Percentiles rank a stretch among this genome's conserved stretches.
These are phyloP conservation scores for Monosporozyma unispora DNA, from an alignment of 805 yeast genomes.

Conservation along the genomic window DNA sequence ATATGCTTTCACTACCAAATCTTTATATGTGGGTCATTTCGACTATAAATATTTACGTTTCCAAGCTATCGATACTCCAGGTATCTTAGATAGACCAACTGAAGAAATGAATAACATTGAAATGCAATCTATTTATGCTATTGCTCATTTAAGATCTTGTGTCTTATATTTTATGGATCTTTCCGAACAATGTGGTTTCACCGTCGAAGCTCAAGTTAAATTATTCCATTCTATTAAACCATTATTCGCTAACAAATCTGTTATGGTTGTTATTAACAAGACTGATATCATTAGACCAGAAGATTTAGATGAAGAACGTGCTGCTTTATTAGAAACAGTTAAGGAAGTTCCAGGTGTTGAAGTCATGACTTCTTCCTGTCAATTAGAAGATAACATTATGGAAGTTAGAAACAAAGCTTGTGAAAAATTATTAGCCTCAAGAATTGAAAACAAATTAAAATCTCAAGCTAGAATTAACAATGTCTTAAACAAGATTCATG, in stretches of 20 bases:
- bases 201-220: slow-evolving; percentile 94
- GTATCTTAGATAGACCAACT: slow-evolving; percentile 96
- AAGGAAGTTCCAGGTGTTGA: slow-evolving; percentile 71
- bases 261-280: slow-evolving; percentile 91
- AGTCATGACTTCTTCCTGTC: slow-evolving; percentile 87
- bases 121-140: slow-evolving; percentile 98
- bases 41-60: slow-evolving; percentile 95
- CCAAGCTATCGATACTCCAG: slow-evolving; percentile 99
- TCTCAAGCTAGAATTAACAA: slow-evolving; percentile 82
- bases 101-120: slow-evolving; percentile 99
- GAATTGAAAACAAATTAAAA: slow-evolving; percentile 94
- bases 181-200: slow-evolving; percentile 98
- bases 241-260: slow-evolving; percentile 91
- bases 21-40: slow-evolving; percentile 95
- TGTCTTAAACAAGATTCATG: slow-evolving; percentile 91
- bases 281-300: slow-evolving; percentile 81
- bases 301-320: slow-evolving; percentile 71
- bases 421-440: slow-evolving; percentile 87
- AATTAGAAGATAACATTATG: slow-evolving; percentile 91
- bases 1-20: slow-evolving; percentile 97
- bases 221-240: slow-evolving; percentile 96
- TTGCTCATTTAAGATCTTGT: slow-evolving; percentile 95
- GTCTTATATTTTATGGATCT: slow-evolving; percentile 96
- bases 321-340: slow-evolving; percentile 59
- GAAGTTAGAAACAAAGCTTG: slow-evolving; percentile 94